phyloP scores from a whole-genome alignment of 1,139 yeast species.

The Diutina ranongensis region DNA sequence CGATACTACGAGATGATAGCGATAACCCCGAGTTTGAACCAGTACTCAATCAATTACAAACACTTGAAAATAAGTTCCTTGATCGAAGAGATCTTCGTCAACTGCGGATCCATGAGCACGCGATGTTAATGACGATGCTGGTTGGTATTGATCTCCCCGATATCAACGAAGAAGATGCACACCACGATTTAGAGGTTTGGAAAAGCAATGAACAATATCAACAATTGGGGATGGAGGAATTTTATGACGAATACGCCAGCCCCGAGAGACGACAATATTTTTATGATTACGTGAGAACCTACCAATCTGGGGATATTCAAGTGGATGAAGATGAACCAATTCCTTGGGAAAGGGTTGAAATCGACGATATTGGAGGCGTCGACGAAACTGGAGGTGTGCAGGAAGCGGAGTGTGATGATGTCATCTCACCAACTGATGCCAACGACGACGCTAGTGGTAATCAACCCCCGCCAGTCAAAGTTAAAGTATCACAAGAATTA shows the following conservation, averaged over 20 bases:
- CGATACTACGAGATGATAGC: too few relatives aligned
- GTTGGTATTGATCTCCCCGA: background rate
- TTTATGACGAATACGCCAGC: background rate
- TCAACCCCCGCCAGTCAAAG: background rate
- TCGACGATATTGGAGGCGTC: background rate
- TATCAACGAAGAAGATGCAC: background rate
- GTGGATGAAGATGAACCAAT: background rate
- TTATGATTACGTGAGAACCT: background rate
- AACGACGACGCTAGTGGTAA: background rate
- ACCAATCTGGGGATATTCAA: background rate
- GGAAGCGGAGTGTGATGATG: background rate
- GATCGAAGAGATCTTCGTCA: background rate
- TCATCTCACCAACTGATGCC: background rate
- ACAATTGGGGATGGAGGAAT: background rate
- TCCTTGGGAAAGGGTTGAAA: background rate
- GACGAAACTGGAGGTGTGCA: background rate
- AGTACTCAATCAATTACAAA: background rate
- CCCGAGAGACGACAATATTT: background rate
- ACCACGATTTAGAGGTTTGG: background rate
- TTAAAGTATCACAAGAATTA: background rate
- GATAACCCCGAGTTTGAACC: background rate
- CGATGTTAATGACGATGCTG: background rate
- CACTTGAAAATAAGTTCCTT: background rate
- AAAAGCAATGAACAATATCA: background rate
- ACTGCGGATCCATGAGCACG: background rate